Evolutionary conservation across 345 rosid species (phyloP).

Genomic region (Brassica rapa): DNA sequence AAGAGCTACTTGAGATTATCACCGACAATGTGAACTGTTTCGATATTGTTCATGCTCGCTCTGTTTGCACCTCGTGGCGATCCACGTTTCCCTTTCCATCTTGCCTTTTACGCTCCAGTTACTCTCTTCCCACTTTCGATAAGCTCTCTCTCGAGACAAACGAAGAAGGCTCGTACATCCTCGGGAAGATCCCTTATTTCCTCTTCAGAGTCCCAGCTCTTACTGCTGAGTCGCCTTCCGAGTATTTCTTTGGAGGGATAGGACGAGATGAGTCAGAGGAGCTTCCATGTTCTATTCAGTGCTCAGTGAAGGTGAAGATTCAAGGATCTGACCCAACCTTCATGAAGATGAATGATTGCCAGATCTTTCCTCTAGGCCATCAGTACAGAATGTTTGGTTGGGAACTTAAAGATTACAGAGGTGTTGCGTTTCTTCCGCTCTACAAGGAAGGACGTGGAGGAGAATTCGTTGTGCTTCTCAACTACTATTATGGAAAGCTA

Average conservation of each 20-base stretch:
- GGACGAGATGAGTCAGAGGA: not conserved
- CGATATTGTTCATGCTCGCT: constrained; percentile 14
- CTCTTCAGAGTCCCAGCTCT: not conserved
- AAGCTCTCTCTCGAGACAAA: not conserved
- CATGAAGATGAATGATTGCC: not conserved
- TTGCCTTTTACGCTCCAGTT: not conserved
- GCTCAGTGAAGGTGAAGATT: constrained; percentile 4
- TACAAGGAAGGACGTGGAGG: not conserved
- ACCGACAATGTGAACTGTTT: not conserved
- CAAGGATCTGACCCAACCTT: not conserved
- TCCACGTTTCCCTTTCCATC: not conserved
- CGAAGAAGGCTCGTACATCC: not conserved
- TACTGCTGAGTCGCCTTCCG: not conserved
- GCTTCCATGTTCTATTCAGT: constrained; percentile 3
- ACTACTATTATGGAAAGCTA: not conserved
- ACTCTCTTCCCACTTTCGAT: not conserved
- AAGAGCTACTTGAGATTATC: constrained; percentile 2
- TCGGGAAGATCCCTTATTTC: constrained; percentile 12
- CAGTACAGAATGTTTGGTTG: not conserved
- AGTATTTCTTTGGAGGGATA: constrained; percentile 3
- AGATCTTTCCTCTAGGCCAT: not conserved
- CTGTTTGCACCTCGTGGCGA: constrained; percentile 24
- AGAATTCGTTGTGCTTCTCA: not conserved
- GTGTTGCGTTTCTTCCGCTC: not conserved
- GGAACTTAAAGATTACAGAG: not conserved